Evolutionary conservation across 495 filamentous ascomycete genomes (phyloP), one percentile per base, ranked within the genome.

Genomic region (Alectoria sarmentosa): DNA sequence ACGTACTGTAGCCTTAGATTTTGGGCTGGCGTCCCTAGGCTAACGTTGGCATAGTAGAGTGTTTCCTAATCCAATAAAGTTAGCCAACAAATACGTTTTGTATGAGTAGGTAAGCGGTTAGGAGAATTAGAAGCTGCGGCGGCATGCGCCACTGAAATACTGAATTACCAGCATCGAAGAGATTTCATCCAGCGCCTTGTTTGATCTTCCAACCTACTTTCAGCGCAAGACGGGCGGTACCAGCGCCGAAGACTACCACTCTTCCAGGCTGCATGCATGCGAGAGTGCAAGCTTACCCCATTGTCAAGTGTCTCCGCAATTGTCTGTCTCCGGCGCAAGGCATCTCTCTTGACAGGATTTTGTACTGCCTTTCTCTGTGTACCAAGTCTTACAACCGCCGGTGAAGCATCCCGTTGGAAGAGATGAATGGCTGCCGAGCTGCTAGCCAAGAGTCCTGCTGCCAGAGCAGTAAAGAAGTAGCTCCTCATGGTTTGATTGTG

Each of bases 21-120:
- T 68, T 87, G 86, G 28, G 79, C 68, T 26, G 89, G 90, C 23
- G 90, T 91, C 42, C 90, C 90, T 65, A 94, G 69, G 15, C 83
- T 87, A 44, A 84, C 77, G 71, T 90, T 90, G 64, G 85, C 82
- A 71, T 84, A 88, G 70, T 94, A 94, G 13, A 65, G 63, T 32
- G 63, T 60, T 42, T 26, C 46, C 37, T 64, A 34, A 7, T 55
- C 5, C 3, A 34, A 34, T 30, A 21, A 32, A 17, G 49, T 55
- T 17, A 55, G 52, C 30, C 17, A 54, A 19, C 28, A 34, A 34
- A 23, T 1, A 34, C 21, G 17, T 54, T 15, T 34, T 19, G 30
- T 34, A 32, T n/a, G 28, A 55, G 30, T 7, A n/a, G 17, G 52
- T 17, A 34, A 32, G 19, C 15, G 17, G 30, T 55, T 6, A 19